Percentiles rank a stretch among this genome's conserved stretches.
phyloP scores from a whole-genome alignment of 2,329 filamentous ascomycete genomes.

The Stemphylium vesicarium region DNA sequence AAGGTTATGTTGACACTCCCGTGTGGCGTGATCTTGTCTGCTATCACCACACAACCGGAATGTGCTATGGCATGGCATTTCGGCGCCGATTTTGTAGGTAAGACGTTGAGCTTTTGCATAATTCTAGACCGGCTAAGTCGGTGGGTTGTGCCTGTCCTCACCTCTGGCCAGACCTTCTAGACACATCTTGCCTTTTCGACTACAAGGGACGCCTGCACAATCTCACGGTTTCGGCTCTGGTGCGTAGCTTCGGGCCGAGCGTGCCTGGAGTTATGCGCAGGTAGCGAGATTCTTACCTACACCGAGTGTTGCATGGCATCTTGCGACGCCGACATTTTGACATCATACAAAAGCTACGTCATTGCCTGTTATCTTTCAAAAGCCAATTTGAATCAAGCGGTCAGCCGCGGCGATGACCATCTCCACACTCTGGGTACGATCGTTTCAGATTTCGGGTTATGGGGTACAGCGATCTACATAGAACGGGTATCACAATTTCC shows the following conservation, averaged over 20 bases:
- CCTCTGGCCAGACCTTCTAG: too few species aligned
- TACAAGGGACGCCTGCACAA: background rate
- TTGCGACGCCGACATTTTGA: background rate
- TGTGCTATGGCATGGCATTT: background rate
- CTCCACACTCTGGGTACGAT: background rate
- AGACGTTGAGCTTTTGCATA: too few species aligned
- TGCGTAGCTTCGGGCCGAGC: background rate
- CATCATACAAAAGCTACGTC: background rate
- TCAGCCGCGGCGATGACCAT: background rate
- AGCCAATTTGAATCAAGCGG: background rate
- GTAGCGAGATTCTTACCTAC: background rate
- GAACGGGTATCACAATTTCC: slow-evolving; percentile 10
- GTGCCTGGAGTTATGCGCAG: background rate
- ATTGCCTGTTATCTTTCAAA: slow-evolving; percentile 1
- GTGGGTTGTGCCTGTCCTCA: too few species aligned
- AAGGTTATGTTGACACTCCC: background rate
- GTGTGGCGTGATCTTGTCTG: background rate
- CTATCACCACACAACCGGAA: background rate
- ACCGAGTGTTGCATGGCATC: background rate
- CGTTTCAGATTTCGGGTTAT: slow-evolving; percentile 11
- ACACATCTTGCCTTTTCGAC: too few species aligned
- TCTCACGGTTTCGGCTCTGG: background rate
- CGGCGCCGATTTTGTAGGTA: too few species aligned
- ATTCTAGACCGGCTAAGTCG: too few species aligned
- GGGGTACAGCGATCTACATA: slow-evolving; percentile 1